Conservation (phyloP, 2,329 filamentous ascomycete species). For the Fusarium anguioides region DNA sequence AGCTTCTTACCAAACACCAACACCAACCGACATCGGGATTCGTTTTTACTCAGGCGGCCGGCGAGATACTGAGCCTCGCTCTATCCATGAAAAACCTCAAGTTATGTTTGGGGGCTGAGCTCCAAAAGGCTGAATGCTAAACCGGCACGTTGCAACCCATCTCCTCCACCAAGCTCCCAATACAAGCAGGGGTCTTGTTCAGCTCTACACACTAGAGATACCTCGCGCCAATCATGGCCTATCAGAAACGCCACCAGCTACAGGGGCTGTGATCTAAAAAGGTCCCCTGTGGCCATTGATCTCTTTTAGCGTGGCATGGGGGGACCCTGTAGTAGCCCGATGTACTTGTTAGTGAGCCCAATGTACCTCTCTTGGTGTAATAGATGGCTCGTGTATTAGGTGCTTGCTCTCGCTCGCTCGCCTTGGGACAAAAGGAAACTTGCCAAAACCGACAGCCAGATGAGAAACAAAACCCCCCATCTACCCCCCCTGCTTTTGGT, state of each 20-base stretch:
- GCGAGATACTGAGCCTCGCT: slow-evolving; percentile 2
- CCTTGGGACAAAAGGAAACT: slow-evolving; percentile 3
- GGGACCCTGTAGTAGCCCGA: slow-evolving; percentile 11
- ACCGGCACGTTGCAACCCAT: slow-evolving; percentile 8
- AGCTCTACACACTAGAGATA: slow-evolving; percentile 36
- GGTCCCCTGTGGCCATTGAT: slow-evolving; percentile 27
- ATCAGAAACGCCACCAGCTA: slow-evolving; percentile 15
- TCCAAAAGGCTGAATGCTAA: slow-evolving; percentile 10
- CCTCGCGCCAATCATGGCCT: slow-evolving; percentile 27
- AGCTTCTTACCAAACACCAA: no score
- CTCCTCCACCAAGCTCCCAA: slow-evolving; percentile 8
- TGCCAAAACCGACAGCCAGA: slow-evolving; percentile 13
- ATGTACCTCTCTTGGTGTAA: slow-evolving; percentile 1
- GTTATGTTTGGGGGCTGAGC: slow-evolving; percentile 19
- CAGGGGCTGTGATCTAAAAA: slow-evolving; percentile 9
- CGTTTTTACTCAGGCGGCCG: no score
- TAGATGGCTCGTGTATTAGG: no score
- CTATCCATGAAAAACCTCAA: slow-evolving; percentile 2
- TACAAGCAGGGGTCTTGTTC: slow-evolving; percentile 23
- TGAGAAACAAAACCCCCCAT: slow-evolving; percentile 34
- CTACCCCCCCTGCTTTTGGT: slow-evolving; percentile 22
- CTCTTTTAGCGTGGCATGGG: slow-evolving; percentile 18
- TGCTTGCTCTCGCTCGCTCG: slow-evolving; percentile 6
- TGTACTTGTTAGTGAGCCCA: slow-evolving; percentile 11
- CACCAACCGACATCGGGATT: not conserved